Evolutionary conservation across 2,329 filamentous ascomycete species (phyloP).

Genomic region (Neoarthrinium moseri): DNA sequence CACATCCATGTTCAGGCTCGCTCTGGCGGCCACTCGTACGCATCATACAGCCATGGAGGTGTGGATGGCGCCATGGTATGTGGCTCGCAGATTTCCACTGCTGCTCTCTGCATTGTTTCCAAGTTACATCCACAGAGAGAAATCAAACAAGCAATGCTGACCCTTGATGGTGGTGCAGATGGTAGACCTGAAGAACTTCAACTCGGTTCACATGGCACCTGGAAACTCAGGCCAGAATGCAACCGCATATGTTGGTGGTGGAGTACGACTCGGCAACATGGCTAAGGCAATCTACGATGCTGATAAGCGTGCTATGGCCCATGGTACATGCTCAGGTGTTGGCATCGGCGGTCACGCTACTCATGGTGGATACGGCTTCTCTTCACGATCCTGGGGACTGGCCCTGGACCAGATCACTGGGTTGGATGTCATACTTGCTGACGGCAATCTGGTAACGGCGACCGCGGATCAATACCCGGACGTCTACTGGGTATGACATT

Average conservation of each 20-base stretch:
- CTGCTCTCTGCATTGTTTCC: too few species aligned
- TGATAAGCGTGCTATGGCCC: constrained; percentile 33
- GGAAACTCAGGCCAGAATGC: constrained; percentile 9
- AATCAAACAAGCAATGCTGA: too few species aligned
- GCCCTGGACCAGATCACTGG: constrained; percentile 48
- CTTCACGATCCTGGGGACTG: constrained; percentile 48
- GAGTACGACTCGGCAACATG: constrained; percentile 41
- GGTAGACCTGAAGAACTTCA: constrained; percentile 30
- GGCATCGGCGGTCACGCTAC: constrained; percentile 44
- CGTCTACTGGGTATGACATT: constrained; percentile 25
- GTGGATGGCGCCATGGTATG: constrained; percentile 28
- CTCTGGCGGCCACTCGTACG: constrained; percentile 49
- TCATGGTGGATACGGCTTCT: constrained; percentile 43
- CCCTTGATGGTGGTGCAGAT: too few species aligned
- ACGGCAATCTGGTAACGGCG: constrained; percentile 19
- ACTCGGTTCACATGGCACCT: constrained; percentile 16
- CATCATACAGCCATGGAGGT: constrained; percentile 39
- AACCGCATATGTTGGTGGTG: constrained; percentile 35
- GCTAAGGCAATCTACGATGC: constrained; percentile 33
- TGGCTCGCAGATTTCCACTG: too few species aligned
- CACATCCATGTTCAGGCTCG: constrained; percentile 44
- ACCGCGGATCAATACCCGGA: constrained; percentile 16
- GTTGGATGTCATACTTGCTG: constrained; percentile 42
- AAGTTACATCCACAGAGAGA: too few species aligned
- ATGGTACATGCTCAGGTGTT: constrained; percentile 44